These are phyloP conservation scores for Friedmanniomyces endolithicus DNA, from an alignment of 495 filamentous ascomycete genomes.

Conservation along the genomic window DNA sequence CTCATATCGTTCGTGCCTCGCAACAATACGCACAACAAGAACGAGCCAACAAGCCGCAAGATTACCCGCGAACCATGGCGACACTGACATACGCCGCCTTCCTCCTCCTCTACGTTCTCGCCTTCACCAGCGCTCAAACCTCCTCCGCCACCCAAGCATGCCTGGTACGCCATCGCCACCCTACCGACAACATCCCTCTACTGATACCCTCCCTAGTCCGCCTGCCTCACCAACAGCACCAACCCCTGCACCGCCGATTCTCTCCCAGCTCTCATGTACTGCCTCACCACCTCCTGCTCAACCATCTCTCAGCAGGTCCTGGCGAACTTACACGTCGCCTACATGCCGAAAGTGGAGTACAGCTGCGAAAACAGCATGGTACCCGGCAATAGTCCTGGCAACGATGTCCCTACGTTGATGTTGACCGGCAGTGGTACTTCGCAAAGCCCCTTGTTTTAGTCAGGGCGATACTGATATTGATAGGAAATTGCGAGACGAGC, in stretches of 20 bases:
- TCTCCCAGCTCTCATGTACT: not conserved
- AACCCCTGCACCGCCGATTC: not conserved
- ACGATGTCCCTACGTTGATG: not conserved
- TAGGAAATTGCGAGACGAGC: not conserved
- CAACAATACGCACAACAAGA: too few species aligned
- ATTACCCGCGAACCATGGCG: too few species aligned
- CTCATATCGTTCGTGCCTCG: too few species aligned
- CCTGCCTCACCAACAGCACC: constrained; percentile 3
- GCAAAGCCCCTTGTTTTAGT: not conserved
- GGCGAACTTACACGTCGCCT: not conserved
- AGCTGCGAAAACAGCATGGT: not conserved
- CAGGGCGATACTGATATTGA: not conserved
- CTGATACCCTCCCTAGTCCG: not conserved
- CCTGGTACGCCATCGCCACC: not conserved
- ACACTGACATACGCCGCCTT: too few species aligned
- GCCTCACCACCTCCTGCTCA: not conserved
- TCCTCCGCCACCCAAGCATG: not conserved
- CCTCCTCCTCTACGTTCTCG: too few species aligned
- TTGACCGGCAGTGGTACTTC: not conserved
- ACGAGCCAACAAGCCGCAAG: too few species aligned
- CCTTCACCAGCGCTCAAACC: too few species aligned
- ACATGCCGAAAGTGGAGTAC: not conserved
- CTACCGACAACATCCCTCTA: not conserved
- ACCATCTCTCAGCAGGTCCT: not conserved
- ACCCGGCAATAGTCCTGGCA: not conserved